Evolutionary conservation across 306 rosid genomes (phyloP).

Genomic region (Begonia fuchsioides): DNA sequence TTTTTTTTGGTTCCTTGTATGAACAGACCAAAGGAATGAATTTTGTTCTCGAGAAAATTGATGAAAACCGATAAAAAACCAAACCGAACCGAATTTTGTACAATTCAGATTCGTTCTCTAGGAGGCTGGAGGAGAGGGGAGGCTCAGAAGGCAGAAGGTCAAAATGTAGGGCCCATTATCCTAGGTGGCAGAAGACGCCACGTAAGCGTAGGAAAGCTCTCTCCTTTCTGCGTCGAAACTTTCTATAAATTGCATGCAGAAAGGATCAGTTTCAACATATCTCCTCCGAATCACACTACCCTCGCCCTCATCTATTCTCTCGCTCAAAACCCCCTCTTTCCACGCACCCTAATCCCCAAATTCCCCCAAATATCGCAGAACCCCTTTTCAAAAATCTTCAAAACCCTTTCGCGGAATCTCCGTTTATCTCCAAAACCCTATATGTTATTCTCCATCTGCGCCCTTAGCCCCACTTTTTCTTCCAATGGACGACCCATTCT

Average conservation of each 20-base stretch:
- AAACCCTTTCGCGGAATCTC: too few relatives aligned
- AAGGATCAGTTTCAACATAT: slow-evolving; percentile 1
- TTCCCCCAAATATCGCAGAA: slow-evolving; percentile 3
- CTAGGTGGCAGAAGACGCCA: slow-evolving; percentile 4
- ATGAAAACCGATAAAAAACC: too few relatives aligned
- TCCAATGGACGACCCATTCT: too few relatives aligned
- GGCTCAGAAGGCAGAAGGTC: slow-evolving; percentile 1
- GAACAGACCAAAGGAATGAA: too few relatives aligned
- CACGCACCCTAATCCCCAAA: background rate
- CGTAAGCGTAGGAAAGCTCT: background rate
- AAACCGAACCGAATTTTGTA: too few relatives aligned
- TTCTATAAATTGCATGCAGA: slow-evolving; percentile 60
- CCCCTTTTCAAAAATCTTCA: slow-evolving; percentile 1
- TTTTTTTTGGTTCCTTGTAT: too few relatives aligned
- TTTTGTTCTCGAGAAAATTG: too few relatives aligned
- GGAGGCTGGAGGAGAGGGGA: background rate
- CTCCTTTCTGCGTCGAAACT: slow-evolving; percentile 9
- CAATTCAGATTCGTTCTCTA: too few relatives aligned
- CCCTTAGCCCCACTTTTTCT: too few relatives aligned
- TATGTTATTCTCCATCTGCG: background rate
- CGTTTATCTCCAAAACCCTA: background rate
- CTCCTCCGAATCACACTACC: slow-evolving; percentile 3
- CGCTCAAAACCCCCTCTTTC: background rate
- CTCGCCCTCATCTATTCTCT: slow-evolving; percentile 2
- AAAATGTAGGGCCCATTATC: background rate